Conservation (phyloP, 2,329 filamentous ascomycete species). For the Pezicula radicicola region DNA sequence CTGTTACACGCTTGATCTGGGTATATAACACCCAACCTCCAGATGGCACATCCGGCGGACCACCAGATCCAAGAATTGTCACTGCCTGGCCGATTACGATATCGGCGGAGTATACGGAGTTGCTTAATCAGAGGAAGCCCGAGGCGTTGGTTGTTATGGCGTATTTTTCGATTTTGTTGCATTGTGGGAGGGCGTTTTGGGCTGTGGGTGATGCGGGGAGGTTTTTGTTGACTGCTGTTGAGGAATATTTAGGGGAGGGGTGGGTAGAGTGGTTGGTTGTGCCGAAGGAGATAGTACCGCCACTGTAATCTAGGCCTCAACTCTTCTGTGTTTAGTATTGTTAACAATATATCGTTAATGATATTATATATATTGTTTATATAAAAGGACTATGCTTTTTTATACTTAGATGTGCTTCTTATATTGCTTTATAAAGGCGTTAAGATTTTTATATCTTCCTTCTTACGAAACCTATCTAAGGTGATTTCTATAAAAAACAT, state of each 20-base stretch:
- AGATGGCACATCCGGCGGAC: background rate
- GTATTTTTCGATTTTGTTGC: conserved; percentile 33
- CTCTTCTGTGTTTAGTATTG: no score
- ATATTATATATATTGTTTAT: no score
- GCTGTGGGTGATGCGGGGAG: conserved; percentile 19
- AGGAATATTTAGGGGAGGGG: conserved; percentile 11
- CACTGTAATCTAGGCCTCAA: no score
- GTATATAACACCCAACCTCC: conserved; percentile 10
- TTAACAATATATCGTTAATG: no score
- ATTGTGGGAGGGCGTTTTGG: conserved; percentile 21
- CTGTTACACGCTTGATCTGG: conserved; percentile 11
- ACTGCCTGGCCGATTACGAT: conserved; percentile 34
- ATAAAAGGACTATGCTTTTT: no score
- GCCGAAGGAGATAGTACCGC: background rate
- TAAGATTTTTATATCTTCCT: no score
- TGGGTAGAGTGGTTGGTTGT: conserved; percentile 15
- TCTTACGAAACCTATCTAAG: no score
- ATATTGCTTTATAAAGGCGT: no score
- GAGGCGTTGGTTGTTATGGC: conserved; percentile 35
- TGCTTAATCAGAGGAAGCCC: conserved; percentile 27
- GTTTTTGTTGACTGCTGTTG: conserved; percentile 18
- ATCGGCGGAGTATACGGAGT: conserved; percentile 25
- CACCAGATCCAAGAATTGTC: conserved; percentile 11
- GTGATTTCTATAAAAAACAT: no score
- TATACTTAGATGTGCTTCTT: no score